phyloP scores from a whole-genome alignment of 2,329 filamentous ascomycete genomes.

The Incumbomyces lentus region DNA sequence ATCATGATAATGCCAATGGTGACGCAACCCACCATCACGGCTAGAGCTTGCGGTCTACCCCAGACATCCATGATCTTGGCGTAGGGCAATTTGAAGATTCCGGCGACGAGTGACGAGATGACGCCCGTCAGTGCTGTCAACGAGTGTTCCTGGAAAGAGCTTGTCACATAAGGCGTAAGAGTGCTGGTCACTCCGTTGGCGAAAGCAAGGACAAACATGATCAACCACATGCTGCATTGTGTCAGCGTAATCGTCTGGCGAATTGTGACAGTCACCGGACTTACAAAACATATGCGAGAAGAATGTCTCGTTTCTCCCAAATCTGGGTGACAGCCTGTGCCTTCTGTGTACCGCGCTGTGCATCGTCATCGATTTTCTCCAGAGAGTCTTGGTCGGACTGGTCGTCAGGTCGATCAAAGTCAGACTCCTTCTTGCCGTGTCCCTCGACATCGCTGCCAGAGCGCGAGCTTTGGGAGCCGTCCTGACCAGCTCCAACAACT shows the following conservation, averaged over 20 bases:
- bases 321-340: constrained; percentile 33
- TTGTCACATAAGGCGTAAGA: constrained; percentile 42
- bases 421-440: background rate
- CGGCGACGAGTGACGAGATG: constrained; percentile 1
- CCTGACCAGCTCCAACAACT: too few relatives aligned
- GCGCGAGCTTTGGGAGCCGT: too few relatives aligned
- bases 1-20: constrained; percentile 46
- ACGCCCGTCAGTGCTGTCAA: constrained; percentile 38
- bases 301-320: constrained; percentile 30
- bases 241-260: background rate
- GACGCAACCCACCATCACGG: constrained; percentile 32
- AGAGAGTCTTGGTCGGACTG: background rate
- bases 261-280: constrained; percentile 15
- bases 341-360: constrained; percentile 28
- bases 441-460: background rate
- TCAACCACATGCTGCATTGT: constrained; percentile 24
- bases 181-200: constrained; percentile 29
- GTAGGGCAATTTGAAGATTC: constrained; percentile 1
- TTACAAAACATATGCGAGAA: constrained; percentile 26
- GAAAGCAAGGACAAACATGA: constrained; percentile 34
- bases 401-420: background rate
- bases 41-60: constrained; percentile 49
- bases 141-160: constrained; percentile 43
- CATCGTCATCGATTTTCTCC: background rate
- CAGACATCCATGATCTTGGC: constrained; percentile 48